These are phyloP conservation scores for Huntiella omanensis DNA, from an alignment of 2,329 filamentous ascomycete genomes.

Conservation along the genomic window DNA sequence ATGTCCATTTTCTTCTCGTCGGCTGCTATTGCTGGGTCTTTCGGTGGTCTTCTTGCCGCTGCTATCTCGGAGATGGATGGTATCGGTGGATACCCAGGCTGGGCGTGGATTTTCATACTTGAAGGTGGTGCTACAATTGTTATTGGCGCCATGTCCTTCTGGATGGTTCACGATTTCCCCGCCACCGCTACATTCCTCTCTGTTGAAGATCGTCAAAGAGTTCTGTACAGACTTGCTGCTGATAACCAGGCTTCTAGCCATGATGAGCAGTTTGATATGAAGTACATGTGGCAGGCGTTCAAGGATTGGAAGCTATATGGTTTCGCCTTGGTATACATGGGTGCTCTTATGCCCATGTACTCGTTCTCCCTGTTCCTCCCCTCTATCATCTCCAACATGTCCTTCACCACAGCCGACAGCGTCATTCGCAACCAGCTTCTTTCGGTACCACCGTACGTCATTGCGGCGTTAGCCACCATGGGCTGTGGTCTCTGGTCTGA, in stretches of 20 bases:
- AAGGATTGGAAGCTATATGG: conserved; percentile 74
- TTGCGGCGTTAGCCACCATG: conserved; percentile 21
- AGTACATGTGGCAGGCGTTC: conserved; percentile 52
- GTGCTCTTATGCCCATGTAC: conserved; percentile 52
- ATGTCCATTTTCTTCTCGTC: conserved; percentile 72
- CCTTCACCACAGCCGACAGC: conserved; percentile 20
- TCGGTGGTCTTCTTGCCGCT: conserved; percentile 55
- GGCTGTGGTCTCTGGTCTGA: conserved; percentile 51
- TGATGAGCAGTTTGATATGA: conserved; percentile 55
- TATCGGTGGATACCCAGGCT: conserved; percentile 34
- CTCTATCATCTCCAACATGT: conserved; percentile 46
- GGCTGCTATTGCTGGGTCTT: conserved; percentile 60
- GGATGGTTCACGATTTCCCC: conserved; percentile 70
- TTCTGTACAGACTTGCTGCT: conserved; percentile 47
- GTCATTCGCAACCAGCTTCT: conserved; percentile 23
- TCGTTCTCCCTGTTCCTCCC: conserved; percentile 64
- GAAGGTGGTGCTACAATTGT: conserved; percentile 53
- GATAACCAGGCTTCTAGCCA: conserved; percentile 60
- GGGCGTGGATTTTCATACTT: conserved; percentile 50
- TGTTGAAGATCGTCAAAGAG: conserved; percentile 48
- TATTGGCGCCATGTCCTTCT: conserved; percentile 50
- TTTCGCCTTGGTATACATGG: conserved; percentile 63
- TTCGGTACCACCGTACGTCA: conserved; percentile 27
- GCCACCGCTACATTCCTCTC: conserved; percentile 56
- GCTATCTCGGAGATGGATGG: conserved; percentile 54